These are phyloP conservation scores for Boletus huronensis DNA, from an alignment of 768 basidiomycete genomes.

Conservation along the genomic window DNA sequence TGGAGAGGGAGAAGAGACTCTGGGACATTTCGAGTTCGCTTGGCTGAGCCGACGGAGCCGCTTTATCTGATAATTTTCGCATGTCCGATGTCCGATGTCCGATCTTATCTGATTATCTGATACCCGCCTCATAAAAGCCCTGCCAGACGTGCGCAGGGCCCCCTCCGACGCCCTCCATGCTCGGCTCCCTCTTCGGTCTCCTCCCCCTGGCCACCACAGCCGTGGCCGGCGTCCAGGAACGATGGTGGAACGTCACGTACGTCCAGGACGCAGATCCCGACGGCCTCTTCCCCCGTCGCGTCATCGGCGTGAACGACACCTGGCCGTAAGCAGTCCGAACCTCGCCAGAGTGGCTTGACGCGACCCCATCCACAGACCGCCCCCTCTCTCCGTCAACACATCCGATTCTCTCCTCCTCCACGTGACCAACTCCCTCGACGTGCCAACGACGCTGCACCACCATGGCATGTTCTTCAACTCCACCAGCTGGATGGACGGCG, in stretches of 20 bases:
- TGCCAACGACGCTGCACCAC: conserved; percentile 74
- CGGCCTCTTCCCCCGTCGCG: conserved; percentile 69
- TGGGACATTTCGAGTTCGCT: background rate
- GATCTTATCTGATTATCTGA: background rate
- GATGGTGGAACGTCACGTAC: conserved; percentile 93
- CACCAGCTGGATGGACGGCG: conserved; percentile 87
- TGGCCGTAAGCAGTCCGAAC: conserved; percentile 73
- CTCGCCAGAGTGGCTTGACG: background rate
- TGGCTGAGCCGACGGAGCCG: background rate
- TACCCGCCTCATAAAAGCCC: background rate
- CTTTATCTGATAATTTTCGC: conserved; percentile 6
- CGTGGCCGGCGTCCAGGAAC: conserved; percentile 65
- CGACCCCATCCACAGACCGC: conserved; percentile 53
- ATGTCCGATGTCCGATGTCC: background rate
- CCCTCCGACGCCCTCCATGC: too few species aligned
- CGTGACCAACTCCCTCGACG: conserved; percentile 65
- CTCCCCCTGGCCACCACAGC: conserved; percentile 31
- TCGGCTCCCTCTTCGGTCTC: conserved; percentile 12
- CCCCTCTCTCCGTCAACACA: conserved; percentile 69
- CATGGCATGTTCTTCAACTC: conserved; percentile 96
- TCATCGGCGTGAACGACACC: conserved; percentile 84
- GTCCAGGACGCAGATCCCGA: conserved; percentile 80
- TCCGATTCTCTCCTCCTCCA: conserved; percentile 77
- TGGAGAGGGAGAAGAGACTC: conserved; percentile 82
- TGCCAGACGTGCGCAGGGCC: background rate